phyloP scores from a whole-genome alignment of 2,329 filamentous ascomycete genomes.

The Endoconidiophora polonica region DNA sequence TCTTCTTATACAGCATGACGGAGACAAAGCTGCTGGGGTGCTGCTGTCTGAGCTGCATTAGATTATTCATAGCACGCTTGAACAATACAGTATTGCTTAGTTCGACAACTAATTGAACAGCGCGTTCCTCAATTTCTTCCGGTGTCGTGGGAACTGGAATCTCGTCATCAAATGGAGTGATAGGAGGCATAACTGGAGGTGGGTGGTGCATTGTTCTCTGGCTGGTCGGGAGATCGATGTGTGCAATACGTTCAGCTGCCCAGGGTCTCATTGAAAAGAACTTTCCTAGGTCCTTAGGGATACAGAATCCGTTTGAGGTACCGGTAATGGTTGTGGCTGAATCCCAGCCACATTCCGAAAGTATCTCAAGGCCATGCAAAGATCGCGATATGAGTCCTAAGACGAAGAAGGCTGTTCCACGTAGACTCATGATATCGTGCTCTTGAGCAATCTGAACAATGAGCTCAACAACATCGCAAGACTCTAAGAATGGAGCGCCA shows the following conservation, averaged over 20 bases:
- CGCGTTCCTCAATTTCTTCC: slow-evolving; percentile 54
- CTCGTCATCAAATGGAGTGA: slow-evolving; percentile 29
- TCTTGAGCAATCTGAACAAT: slow-evolving; percentile 79
- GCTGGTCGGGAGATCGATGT: slow-evolving; percentile 30
- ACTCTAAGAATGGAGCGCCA: slow-evolving; percentile 83
- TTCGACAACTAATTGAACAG: slow-evolving; percentile 71
- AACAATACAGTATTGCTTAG: slow-evolving; percentile 87
- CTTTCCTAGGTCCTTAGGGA: slow-evolving; percentile 62
- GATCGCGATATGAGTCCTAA: slow-evolving; percentile 84
- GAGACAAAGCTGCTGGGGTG: slow-evolving; percentile 61
- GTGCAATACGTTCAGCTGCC: slow-evolving; percentile 29
- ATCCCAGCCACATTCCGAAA: slow-evolving; percentile 84
- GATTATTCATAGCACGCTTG: slow-evolving; percentile 68
- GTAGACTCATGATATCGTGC: slow-evolving; percentile 78
- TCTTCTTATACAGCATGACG: slow-evolving; percentile 64
- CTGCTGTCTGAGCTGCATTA: slow-evolving; percentile 62
- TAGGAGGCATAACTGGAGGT: slow-evolving; percentile 18
- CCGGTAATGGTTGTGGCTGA: slow-evolving; percentile 73
- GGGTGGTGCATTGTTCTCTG: slow-evolving; percentile 35
- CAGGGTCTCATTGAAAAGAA: slow-evolving; percentile 56
- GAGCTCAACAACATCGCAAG: slow-evolving; percentile 69
- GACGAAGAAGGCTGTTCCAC: slow-evolving; percentile 94
- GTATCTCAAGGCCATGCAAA: slow-evolving; percentile 77
- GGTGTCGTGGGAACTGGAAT: slow-evolving; percentile 8
- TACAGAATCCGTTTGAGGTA: slow-evolving; percentile 69